A percentile compares a stretch with the other conserved stretches of the same genome.
These are phyloP conservation scores for Nitzschia palea DNA, from an alignment of 108 stramenopile genomes.

Conservation along the genomic window DNA sequence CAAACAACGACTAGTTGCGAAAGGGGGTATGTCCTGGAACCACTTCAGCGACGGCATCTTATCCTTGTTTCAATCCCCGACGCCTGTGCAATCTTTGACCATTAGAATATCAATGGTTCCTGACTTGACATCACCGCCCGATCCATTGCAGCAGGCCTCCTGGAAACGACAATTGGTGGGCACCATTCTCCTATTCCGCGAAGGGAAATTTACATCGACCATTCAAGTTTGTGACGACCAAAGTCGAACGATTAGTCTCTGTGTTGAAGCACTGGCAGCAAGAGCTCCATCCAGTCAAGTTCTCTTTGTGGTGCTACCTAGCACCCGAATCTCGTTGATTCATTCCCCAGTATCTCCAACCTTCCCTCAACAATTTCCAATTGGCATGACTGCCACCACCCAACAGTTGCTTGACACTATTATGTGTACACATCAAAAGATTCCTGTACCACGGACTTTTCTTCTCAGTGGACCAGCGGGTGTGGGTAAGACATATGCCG, in stretches of 20 bases:
- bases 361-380: background rate
- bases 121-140: background rate
- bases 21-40: background rate
- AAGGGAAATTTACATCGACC: background rate
- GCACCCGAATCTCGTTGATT: slow-evolving; percentile 20
- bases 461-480: slow-evolving; percentile 60
- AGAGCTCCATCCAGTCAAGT: background rate
- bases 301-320: slow-evolving; percentile 24
- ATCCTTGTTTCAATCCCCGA: background rate
- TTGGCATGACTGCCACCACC: slow-evolving; percentile 4
- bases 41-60: background rate
- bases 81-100: background rate
- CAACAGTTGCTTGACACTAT: slow-evolving; percentile 14
- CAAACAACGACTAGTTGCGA: background rate
- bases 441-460: slow-evolving; percentile 42
- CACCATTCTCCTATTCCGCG: background rate
- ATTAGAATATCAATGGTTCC: background rate
- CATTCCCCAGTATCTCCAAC: background rate
- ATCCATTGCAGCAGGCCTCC: slow-evolving; percentile 8
- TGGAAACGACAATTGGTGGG: slow-evolving; percentile 44
- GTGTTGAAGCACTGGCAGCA: background rate
- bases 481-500: slow-evolving; percentile 61
- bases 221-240: background rate
- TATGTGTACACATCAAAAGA: background rate
- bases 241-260: background rate